phyloP scores from a whole-genome alignment of 2,329 filamentous ascomycete genomes.

The Corniculantispora saksenae region DNA sequence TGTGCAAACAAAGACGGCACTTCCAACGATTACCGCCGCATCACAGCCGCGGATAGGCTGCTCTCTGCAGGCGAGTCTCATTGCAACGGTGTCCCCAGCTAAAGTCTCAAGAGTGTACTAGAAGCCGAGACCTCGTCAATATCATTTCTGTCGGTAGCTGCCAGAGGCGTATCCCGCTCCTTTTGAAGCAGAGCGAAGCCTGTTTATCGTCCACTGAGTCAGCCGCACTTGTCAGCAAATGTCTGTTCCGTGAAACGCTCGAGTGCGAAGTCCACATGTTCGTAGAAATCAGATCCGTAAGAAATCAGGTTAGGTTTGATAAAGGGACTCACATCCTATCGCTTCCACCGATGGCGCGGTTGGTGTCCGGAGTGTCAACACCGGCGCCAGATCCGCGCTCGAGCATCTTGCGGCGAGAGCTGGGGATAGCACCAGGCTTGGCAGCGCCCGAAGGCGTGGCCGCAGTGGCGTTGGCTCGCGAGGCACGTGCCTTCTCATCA shows the following conservation, averaged over 20 bases:
- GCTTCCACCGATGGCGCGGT: constrained; percentile 75
- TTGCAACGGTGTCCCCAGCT: not conserved
- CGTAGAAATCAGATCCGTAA: constrained; percentile 61
- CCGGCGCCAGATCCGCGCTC: constrained; percentile 61
- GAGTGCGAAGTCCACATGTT: constrained; percentile 75
- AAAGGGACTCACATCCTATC: constrained; percentile 91
- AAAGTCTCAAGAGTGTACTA: constrained; percentile 19
- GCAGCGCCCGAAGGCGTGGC: constrained; percentile 63
- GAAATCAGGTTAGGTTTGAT: constrained; percentile 52
- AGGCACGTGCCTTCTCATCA: constrained; percentile 72
- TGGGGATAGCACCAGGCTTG: constrained; percentile 73
- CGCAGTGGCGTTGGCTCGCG: constrained; percentile 65
- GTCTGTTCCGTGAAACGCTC: constrained; percentile 72
- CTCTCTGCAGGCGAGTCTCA: not conserved
- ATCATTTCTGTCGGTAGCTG: constrained; percentile 38
- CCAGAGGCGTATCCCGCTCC: constrained; percentile 54
- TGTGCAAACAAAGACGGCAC: not conserved
- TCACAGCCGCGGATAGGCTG: not conserved
- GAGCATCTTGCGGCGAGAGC: constrained; percentile 82
- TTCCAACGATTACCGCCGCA: not conserved
- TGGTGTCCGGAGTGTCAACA: constrained; percentile 70
- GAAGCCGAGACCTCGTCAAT: constrained; percentile 27
- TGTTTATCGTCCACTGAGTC: constrained; percentile 83
- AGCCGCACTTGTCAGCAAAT: constrained; percentile 73
- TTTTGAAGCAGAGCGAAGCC: constrained; percentile 81